Evolutionary conservation across 495 filamentous ascomycete species (phyloP), one percentile per base, ranked within the genome.

Genomic region (Penicillium alfredii): DNA sequence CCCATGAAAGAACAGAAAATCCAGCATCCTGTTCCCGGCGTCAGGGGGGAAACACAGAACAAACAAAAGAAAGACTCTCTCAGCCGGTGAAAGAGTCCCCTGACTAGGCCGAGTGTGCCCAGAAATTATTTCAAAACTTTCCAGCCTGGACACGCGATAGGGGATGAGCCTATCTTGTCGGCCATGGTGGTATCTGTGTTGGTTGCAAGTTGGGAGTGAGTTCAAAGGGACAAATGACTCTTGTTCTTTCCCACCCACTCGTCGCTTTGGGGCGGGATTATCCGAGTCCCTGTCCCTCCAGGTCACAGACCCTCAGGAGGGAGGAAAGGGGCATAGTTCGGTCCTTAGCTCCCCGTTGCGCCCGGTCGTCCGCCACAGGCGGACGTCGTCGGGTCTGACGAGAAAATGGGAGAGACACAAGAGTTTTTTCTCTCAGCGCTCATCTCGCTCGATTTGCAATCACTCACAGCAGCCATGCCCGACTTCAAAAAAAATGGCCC

Each of bases 111-210:
- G 37, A 61, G 66, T 63, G 40, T 55, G 54, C 54, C 48, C 56
- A 49, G 55, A 56, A 53, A 61, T 51, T 19, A 47, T 46, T 41
- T n/a, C n/a, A 44, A 49, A 51, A 39, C 36, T n/a, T n/a, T n/a
- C 57, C 66, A 67, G 64, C 61, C 66, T 51, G 56, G 53, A 64
- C 58, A 42, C 52, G n/a, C n/a, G n/a, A n/a, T 71, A 72, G 71
- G 69, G 60, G 63, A 67, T 71, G 68, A 68, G 35, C 71, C 71
- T 71, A 68, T 54, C 47, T 42, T 26, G 41, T 40, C 45, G 40
- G 26, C 43, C 38, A 42, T 33, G 41, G 8, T 33, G 18, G 6
- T 34, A 21, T 25, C 11, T n/a, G n/a, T n/a, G n/a, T n/a, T n/a
- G n/a, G n/a, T 4, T 8, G 5, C 23, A n/a, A 25, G 23, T 9